Evolutionary conservation across 2,329 filamentous ascomycete genomes (phyloP), one percentile per base, ranked within the genome.

Genomic region (Xylariomycetidae sp.): DNA sequence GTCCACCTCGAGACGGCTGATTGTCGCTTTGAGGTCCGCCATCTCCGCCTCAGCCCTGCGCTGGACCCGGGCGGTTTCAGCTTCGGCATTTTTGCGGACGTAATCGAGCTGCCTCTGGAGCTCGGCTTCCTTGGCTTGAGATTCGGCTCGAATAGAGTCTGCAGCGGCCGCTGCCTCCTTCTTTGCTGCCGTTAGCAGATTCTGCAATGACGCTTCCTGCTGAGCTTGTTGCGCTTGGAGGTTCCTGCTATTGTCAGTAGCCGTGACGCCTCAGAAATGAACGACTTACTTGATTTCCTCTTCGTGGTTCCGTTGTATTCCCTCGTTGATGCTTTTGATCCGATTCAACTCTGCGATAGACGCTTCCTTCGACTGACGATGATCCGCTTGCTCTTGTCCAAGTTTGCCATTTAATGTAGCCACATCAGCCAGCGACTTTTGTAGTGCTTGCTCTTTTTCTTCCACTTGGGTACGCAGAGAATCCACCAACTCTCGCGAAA

Each of bases 401-500:
- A 85, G 57, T 35, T 71, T 66, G n/a, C 63, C 64, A 33, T 70
- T 61, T 9, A 78, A 57, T 4, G 66, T 63, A 7, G 66, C 56
- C 5, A 68, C 49, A 24, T 67, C 62, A 9, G 62, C 58, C 29
- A 72, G 63, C 2, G 61, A 57, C 24, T 70, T 65, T 39, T 72
- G 62, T 17, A 79, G 49, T 2, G 61, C 56, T 19, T 59, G 60
- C 15, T 78, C 79, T 42, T 82, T 86, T 39, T 90, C 81, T 39
- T 84, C 79, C 1, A 94, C 59, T 53, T 95, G 82, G 4, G 71
- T 70, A 31, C 86, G 79, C 19, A 98, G 66, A 1, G 83, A 82
- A 56, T 98, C 92, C 4, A 98, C 85, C 23, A 96, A 67, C 50
- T 96, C 87, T 25, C 90, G 76, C n/a, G 93, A 95, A 23, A 98